A percentile compares a stretch with the other conserved stretches of the same genome.
Conservation (phyloP, 2,329 filamentous ascomycete genomes). For the Ophiocordyceps polyrhachis-furcata region DNA sequence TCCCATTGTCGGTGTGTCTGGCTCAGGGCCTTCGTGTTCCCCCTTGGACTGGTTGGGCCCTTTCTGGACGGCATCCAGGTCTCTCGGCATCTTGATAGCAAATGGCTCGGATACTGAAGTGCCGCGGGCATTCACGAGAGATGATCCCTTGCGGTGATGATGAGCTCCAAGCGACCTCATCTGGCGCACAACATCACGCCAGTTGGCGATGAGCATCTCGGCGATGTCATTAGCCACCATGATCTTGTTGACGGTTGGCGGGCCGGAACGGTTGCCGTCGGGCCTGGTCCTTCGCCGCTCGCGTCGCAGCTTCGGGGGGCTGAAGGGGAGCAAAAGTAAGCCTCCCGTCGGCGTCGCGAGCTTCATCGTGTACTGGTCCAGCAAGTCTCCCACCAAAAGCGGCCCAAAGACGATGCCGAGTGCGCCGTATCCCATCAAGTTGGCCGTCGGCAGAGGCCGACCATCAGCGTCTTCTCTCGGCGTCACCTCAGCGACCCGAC, state of each 20-base stretch:
- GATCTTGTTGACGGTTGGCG: conserved; percentile 32
- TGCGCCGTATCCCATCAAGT: conserved; percentile 45
- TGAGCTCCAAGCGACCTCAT: conserved; percentile 28
- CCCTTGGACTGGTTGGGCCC: conserved; percentile 4
- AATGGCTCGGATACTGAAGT: conserved; percentile 19
- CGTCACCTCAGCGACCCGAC: conserved; percentile 33
- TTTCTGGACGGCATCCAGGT: conserved; percentile 2
- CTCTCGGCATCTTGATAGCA: conserved; percentile 6
- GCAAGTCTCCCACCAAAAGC: conserved; percentile 37
- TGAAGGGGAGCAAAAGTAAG: conserved; percentile 21
- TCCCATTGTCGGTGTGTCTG: conserved; percentile 14
- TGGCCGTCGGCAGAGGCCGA: conserved; percentile 31
- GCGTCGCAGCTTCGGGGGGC: conserved; percentile 20
- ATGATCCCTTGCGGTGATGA: conserved; percentile 6
- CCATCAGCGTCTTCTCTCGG: conserved; percentile 32
- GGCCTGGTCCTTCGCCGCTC: conserved; percentile 8
- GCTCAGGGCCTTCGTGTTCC: conserved; percentile 16
- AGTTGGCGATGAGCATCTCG: conserved; percentile 47
- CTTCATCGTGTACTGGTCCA: conserved; percentile 31
- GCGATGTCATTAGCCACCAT: conserved; percentile 38
- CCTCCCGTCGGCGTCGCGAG: conserved; percentile 22
- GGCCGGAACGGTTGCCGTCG: conserved; percentile 1
- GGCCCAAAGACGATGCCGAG: conserved; percentile 48
- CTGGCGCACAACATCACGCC: conserved; percentile 44
- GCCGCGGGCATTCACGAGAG: conserved; percentile 3